Base-by-base conservation (phyloP, 169 alveolate species). In the Plasmodium adleri region DNA sequence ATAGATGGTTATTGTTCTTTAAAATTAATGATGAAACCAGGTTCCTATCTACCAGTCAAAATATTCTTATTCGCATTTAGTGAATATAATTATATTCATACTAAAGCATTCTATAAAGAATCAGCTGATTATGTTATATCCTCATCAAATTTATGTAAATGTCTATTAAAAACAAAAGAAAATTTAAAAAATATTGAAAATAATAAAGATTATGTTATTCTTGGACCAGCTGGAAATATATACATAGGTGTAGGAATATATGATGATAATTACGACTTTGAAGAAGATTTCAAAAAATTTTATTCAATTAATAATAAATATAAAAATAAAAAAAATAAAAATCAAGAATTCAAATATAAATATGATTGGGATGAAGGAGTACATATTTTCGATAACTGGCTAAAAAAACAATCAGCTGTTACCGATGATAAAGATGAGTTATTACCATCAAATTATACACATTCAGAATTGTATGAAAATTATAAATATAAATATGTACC, bases 281-380 rank as follows among this genome's bases (percentile, higher is more conserved):
- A 83, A 12, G 72, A 83, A 83, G 91, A 83, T 62, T 83, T 83
- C 45, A 83, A 71, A 70, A 67, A 83, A 49, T 83, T 83, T 13
- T 83, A 83, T 72, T 45, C 91, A 58, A 12, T 83, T 45, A 94
- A 76, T 93, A 89, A 47, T 52, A 92, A 60, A 32, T 75, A 88
- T 54, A 88, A 88, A 72, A 67, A 74, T 17, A 88, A 74, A 28
- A 67, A 74, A 26, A 92, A 17, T 32, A 39, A 52, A 24, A 66
- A 71, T 12, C 43, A 50, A 28, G 52, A 87, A 54, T 74, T 75
- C 60, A 73, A 89, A 28, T 94, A 72, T 73, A 92, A 91, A 45
- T 94, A 94, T 47, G 97, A 95, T 86, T 95, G 97, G 97, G 97
- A 95, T 83, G 97, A 95, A 71, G 97, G 97, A 2, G 95, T 88